These are phyloP conservation scores for Drosera spatulata DNA, from an alignment of 179 eudicot species.

Conservation along the genomic window DNA sequence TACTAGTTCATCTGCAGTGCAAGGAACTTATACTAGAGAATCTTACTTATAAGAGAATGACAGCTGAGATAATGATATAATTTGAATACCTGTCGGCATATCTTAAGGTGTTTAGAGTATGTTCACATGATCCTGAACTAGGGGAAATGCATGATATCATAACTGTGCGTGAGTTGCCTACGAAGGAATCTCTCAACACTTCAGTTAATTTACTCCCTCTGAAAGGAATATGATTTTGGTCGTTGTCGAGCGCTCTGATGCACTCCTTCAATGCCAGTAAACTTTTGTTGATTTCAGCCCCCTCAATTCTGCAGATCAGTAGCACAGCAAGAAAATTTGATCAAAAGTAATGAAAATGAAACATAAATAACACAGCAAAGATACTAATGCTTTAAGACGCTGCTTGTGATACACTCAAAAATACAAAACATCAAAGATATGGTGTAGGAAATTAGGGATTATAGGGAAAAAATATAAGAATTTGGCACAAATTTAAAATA, in stretches of 20 bases:
- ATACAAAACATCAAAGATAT: too few species aligned
- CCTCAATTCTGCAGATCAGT: slow-evolving; percentile 54
- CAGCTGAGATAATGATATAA: neutral
- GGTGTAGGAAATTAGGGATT: too few species aligned
- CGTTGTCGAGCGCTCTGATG: too few species aligned
- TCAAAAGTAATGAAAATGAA: too few species aligned
- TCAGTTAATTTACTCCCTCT: slow-evolving; percentile 57
- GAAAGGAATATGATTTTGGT: slow-evolving; percentile 31
- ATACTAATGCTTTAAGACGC: too few species aligned
- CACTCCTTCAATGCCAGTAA: too few species aligned
- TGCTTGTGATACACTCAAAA: too few species aligned
- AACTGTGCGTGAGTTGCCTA: slow-evolving; percentile 50
- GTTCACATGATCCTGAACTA: slow-evolving; percentile 56
- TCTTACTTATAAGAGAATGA: too few species aligned
- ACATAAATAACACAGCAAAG: too few species aligned
- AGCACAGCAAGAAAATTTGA: slow-evolving; percentile 14
- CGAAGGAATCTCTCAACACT: slow-evolving; percentile 52
- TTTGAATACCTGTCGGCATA: slow-evolving; percentile 51
- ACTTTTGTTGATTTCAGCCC: slow-evolving; percentile 1
- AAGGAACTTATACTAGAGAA: neutral
- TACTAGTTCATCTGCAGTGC: neutral
- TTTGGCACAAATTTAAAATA: too few species aligned
- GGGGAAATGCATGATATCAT: slow-evolving; percentile 67
- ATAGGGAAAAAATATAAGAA: too few species aligned
- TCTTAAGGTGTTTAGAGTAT: slow-evolving; percentile 53